phyloP scores from a whole-genome alignment of 23 red algal genomes.

The Pyropia yezoensis region DNA sequence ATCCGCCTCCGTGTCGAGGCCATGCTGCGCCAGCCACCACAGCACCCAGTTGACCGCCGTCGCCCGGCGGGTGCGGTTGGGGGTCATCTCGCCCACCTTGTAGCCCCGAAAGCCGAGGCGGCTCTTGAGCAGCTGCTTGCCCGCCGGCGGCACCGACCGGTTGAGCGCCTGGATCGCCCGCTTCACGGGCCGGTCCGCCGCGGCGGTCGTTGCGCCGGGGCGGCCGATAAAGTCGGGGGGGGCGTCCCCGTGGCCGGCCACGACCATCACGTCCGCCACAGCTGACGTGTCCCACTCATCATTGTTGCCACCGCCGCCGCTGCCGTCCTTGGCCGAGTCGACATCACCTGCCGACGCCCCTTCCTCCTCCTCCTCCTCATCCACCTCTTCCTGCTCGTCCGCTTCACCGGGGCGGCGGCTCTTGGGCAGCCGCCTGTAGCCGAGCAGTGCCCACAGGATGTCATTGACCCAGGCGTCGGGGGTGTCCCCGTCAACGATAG shows the following conservation, averaged over 20 bases:
- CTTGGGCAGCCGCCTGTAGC: slow-evolving; percentile 20
- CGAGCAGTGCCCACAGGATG: slow-evolving; percentile 55
- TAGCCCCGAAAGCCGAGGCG: slow-evolving; percentile 38
- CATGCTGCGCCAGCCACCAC: slow-evolving; percentile 39
- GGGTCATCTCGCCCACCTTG: slow-evolving; percentile 47
- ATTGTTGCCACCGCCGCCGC: too few relatives aligned
- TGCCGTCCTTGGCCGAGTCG: too few relatives aligned
- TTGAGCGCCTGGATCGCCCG: slow-evolving; percentile 36
- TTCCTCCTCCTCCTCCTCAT: slow-evolving; percentile 17
- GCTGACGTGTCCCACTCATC: too few relatives aligned
- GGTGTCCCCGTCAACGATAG: slow-evolving; percentile 19
- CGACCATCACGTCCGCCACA: too few relatives aligned
- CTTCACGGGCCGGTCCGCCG: slow-evolving; percentile 46
- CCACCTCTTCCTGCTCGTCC: slow-evolving; percentile 1
- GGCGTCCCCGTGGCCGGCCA: slow-evolving; percentile 7
- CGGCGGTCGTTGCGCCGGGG: slow-evolving; percentile 11
- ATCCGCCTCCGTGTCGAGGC: slow-evolving; percentile 7
- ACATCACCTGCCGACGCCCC: not conserved
- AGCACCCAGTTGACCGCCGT: slow-evolving; percentile 57
- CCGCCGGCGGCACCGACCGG: slow-evolving; percentile 19
- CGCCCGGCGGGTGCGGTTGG: slow-evolving; percentile 64
- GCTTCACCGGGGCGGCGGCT: slow-evolving; percentile 7
- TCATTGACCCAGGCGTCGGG: slow-evolving; percentile 72
- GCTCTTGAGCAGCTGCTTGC: slow-evolving; percentile 47
- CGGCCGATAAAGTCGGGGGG: slow-evolving; percentile 80